Base-by-base conservation (phyloP, 2,329 filamentous ascomycete genomes). In the Didymosphaeria variabile region DNA sequence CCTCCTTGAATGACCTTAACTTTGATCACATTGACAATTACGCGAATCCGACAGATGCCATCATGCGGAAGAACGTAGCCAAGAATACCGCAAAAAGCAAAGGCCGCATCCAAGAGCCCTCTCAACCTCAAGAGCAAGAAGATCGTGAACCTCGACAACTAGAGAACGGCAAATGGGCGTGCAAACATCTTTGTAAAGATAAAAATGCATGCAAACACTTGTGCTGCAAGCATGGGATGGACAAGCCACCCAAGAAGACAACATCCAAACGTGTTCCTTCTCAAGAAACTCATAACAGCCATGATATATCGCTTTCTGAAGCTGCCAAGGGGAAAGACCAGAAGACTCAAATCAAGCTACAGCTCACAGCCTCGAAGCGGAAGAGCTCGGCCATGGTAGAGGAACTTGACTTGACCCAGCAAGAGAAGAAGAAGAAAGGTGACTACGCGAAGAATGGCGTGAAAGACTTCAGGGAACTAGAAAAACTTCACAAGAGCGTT, bases 111-210 rank as follows among this genome's bases (percentile, higher is more conserved):
- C 66, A 63, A 47, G 26, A 23, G 8, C 21, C 31, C 46, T 55
- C 54, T 38, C 54, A 58, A 65, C 15, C 26, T 61, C 19, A 49
- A 49, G 62, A 61, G 38, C 57, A 61, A 34, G 32, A 61, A 47
- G 49, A 61, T 29, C 64, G 67, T 36, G 78, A 84, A 50, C 83
- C 87, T 5, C 73, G 79, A 1, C 84, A 83, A 67, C 83, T 93
- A 62, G 77, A 82, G 0, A 94, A 91, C 70, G 91, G 91, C 0
- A 91, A 85, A 70, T 94, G 89, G 87, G 84, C 85, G 38, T 94
- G 91, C 77, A 90, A 90, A 60, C 91, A 94, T 71, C 77, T 77
- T 19, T 94, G 91, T 79, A 87, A 85, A 67, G 82, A 89, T 66
- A 88, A 86, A 67, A 79, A 74, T 42, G 78, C 72, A 10, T 94